Base-by-base conservation (phyloP, 495 filamentous ascomycete species). In the Cudoniella acicularis region DNA sequence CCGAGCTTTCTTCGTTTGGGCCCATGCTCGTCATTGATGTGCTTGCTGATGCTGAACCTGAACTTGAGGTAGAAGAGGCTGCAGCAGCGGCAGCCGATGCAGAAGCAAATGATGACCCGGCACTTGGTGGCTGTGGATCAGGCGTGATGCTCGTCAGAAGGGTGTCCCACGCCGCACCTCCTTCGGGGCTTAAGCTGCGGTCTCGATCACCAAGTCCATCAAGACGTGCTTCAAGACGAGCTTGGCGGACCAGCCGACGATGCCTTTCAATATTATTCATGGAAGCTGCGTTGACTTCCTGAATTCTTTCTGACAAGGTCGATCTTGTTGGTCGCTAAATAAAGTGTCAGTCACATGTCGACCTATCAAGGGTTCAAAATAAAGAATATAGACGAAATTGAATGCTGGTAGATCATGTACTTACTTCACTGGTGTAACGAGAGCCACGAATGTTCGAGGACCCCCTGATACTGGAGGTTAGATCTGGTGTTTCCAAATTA, bases 121-220 rank as follows among this genome's bases (percentile, higher is more conserved):
- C 82, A 66, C 89, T 96, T 1, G 90, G 91, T 9, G 91, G 79
- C 50, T 85, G 87, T 9, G 85, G 83, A 69, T 96, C 92, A 2
- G 89, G 90, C 0, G 87, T 83, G 48, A 96, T 83, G 1, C 90
- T 94, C 9, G 80, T 86, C 55, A 90, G 78, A 60, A 96, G 79
- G 10, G 85, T 90, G 49, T 92, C 87, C 92, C 92, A 96, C 17
- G 79, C 77, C 51, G 80, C 78, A 51, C 84, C 84, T 30, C 72
- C 82, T 49, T 89, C 87, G 1, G 91, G 88, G 69, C 88, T 92
- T 51, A 88, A 74, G 66, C 91, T 95, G 43, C 91, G 82, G 55
- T 90, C 84, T 41, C 90, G 86, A 70, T 96, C 91, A 16, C 91
- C 91, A 25, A 96, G 78, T 13, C 91, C 91, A 74, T 93, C 87